A percentile compares a stretch with the other conserved stretches of the same genome.
phyloP scores from a whole-genome alignment of 1,284 basidiomycete genomes.

The Waitea zeae region DNA sequence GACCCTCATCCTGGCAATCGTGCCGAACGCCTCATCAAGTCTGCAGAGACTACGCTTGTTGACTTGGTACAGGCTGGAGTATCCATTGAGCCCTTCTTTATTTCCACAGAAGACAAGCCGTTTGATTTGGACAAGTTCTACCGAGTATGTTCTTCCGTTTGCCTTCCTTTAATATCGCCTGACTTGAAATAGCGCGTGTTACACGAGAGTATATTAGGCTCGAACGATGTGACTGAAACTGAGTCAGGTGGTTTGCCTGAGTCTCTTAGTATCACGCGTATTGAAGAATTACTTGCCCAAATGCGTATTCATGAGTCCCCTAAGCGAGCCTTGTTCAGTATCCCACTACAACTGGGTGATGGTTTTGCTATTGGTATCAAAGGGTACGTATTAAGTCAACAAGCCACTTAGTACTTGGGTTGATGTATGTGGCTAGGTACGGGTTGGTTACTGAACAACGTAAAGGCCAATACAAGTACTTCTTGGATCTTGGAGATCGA shows the following conservation, averaged over 20 bases:
- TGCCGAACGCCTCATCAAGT: slow-evolving; percentile 38
- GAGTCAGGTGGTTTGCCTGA: slow-evolving; percentile 38
- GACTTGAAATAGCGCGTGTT: no score
- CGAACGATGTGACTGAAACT: no score
- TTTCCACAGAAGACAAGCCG: slow-evolving; percentile 48
- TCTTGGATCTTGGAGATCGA: slow-evolving; percentile 59
- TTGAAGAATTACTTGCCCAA: slow-evolving; percentile 68
- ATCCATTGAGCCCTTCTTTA: slow-evolving; percentile 84
- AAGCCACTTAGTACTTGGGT: no score
- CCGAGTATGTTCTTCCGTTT: slow-evolving; percentile 46
- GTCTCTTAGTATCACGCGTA: slow-evolving; percentile 50
- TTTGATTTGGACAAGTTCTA: slow-evolving; percentile 77
- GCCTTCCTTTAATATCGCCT: slow-evolving; percentile 5
- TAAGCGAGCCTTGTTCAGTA: slow-evolving; percentile 75
- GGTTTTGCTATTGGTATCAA: slow-evolving; percentile 81
- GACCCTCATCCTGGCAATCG: slow-evolving; percentile 29
- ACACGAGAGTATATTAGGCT: no score
- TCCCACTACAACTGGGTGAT: slow-evolving; percentile 68
- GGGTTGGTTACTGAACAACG: slow-evolving; percentile 74
- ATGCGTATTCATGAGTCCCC: slow-evolving; percentile 76
- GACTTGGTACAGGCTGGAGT: slow-evolving; percentile 74
- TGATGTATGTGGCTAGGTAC: slow-evolving; percentile 57
- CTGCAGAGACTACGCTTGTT: slow-evolving; percentile 59
- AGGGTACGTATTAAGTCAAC: slow-evolving; percentile 41
- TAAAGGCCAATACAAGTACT: slow-evolving; percentile 67